Base-by-base conservation (phyloP, 352 stramenopile species). In the Phytophthora pluvialis region DNA sequence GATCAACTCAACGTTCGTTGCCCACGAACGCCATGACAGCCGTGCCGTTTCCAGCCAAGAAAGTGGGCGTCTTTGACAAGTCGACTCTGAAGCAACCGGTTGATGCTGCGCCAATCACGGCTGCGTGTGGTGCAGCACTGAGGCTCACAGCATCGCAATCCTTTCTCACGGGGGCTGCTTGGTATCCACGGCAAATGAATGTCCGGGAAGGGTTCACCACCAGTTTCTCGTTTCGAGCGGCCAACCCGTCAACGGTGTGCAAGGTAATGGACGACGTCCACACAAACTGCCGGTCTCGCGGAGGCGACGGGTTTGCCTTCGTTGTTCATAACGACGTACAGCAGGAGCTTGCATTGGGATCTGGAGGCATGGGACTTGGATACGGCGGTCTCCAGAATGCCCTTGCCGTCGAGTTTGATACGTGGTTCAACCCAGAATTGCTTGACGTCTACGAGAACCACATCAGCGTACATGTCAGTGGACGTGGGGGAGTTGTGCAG, bases 371-470 rank as follows among this genome's bases (percentile, higher is more conserved):
- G 68, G 80, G 82, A 5, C 68, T 98, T 10, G 95, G 95, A 2
- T 98, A 97, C 52, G 89, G 77, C 3, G 90, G 90, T 4, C 77
- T 98, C 29, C 48, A 53, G n/a, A 95, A 98, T 54, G 73, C 83
- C 10, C 53, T 98, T 1, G 93, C 75, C 3, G 62, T 98, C 13
- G 94, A 98, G 63, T 98, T 98, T 52, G 93, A 98, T 67, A 98
- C 91, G 10, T 97, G 86, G 79, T 97, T 89, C 75, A 98, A 98
- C 68, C 63, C 75, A 6, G 90, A 98, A 31, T 73, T 91, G 50
- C 49, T 83, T 12, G 94, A 98, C 44, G 75, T 73, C 26, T 98
- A 94, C 68, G 89, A 97, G 68, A 98, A 98, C 67, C 95, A 98
- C 73, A 76, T 98, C 21, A 91, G 83, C 58, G 80, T 98, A 5